phyloP scores from a whole-genome alignment of 2,329 filamentous ascomycete genomes.

The Fusarium piperis region DNA sequence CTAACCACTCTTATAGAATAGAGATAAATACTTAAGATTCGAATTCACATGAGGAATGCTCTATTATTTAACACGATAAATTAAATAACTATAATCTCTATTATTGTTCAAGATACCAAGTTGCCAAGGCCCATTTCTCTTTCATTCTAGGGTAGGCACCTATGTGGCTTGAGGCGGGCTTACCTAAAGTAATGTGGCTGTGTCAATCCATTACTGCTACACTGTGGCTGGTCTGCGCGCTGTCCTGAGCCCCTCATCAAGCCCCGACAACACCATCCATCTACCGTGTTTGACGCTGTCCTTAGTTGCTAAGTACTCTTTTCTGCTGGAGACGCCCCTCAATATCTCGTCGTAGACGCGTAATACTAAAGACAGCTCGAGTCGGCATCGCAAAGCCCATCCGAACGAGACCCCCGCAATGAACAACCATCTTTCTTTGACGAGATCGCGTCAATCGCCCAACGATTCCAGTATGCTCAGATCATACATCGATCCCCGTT shows the following conservation, averaged over 20 bases:
- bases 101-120: background rate
- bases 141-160: background rate
- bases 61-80: background rate
- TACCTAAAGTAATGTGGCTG: background rate
- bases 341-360: background rate
- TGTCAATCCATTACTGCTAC: background rate
- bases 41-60: background rate
- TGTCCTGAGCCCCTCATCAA: background rate
- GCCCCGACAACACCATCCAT: too few relatives aligned
- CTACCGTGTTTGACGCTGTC: rapidly evolving
- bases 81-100: background rate
- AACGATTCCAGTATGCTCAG: background rate
- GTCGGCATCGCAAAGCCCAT: background rate
- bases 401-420: background rate
- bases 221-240: background rate
- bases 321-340: background rate
- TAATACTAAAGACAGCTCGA: background rate
- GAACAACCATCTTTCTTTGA: too few relatives aligned
- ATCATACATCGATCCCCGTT: background rate
- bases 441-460: background rate
- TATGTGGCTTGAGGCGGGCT: too few relatives aligned
- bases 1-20: too few relatives aligned
- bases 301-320: rapidly evolving
- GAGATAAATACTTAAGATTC: too few relatives aligned
- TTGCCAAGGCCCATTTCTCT: background rate